These are phyloP conservation scores for Rosa rugosa DNA, from an alignment of 306 rosid genomes.

Conservation along the genomic window DNA sequence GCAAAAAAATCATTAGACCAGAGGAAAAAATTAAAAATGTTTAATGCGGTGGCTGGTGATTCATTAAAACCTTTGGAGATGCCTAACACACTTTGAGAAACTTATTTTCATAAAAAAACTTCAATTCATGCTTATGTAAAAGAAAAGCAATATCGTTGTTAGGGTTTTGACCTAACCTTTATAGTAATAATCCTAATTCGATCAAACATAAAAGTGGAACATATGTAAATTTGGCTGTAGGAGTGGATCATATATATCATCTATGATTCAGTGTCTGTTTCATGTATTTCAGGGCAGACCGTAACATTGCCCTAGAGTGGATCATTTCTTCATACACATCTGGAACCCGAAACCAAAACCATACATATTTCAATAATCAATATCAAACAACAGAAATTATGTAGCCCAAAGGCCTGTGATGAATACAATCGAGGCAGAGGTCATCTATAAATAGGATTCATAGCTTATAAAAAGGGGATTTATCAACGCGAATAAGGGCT, in stretches of 20 bases:
- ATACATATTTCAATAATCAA: too few relatives aligned
- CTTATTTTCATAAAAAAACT: background rate
- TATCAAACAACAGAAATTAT: background rate
- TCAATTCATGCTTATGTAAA: background rate
- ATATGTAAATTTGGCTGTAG: constrained; percentile 16
- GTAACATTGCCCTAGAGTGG: constrained; percentile 78
- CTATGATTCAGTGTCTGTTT: constrained; percentile 60
- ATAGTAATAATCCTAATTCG: constrained; percentile 15
- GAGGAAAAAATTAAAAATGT: background rate
- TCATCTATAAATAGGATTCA: background rate
- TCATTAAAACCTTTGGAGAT: background rate
- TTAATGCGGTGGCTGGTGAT: background rate
- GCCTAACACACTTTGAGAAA: background rate
- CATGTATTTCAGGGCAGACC: constrained; percentile 91
- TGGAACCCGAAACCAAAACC: constrained; percentile 75
- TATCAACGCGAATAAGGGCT: constrained; percentile 78
- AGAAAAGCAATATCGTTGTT: background rate
- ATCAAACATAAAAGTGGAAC: constrained; percentile 17
- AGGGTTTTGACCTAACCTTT: constrained; percentile 41
- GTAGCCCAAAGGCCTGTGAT: background rate
- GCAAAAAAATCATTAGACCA: constrained; percentile 27
- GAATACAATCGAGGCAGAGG: background rate
- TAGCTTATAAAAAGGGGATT: constrained; percentile 76
- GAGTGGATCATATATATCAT: constrained; percentile 30
- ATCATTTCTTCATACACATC: constrained; percentile 93